A percentile compares a stretch with the other conserved stretches of the same genome.
phyloP scores from a whole-genome alignment of 768 basidiomycete species.

The Leccinellum rugosiceps region DNA sequence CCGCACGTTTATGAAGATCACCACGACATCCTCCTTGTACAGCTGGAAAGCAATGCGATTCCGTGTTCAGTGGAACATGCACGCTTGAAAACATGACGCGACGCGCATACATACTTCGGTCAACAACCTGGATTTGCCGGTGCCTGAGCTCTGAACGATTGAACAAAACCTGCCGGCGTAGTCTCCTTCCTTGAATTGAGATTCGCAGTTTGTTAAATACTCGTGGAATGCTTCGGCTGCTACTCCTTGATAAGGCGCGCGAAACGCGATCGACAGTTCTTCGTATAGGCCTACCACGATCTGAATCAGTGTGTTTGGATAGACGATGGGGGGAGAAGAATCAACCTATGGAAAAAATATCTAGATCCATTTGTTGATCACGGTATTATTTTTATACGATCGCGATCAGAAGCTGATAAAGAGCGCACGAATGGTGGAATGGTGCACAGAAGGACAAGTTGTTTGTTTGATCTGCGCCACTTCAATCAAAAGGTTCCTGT shows the following conservation, averaged over 20 bases:
- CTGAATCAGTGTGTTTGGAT: not conserved
- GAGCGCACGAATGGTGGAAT: not conserved
- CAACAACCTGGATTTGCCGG: conserved; percentile 1
- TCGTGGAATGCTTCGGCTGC: conserved; percentile 4
- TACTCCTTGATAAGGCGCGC: not conserved
- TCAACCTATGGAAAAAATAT: not conserved
- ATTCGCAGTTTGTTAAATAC: conserved; percentile 4
- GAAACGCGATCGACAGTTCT: not conserved
- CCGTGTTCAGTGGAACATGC: not conserved
- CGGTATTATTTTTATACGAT: not conserved
- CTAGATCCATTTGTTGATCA: not conserved
- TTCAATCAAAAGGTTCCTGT: too few species aligned
- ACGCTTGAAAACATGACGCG: not conserved
- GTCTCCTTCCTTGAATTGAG: not conserved
- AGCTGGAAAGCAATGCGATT: not conserved
- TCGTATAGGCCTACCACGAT: not conserved
- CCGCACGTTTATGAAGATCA: not conserved
- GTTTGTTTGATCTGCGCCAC: not conserved
- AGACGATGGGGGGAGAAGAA: not conserved
- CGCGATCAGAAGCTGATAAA: not conserved
- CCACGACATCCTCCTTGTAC: not conserved
- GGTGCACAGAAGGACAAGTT: too few species aligned
- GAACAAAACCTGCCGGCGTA: conserved; percentile 4
- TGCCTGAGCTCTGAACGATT: conserved; percentile 2
- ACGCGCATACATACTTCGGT: not conserved